Base-by-base conservation (phyloP, 2,329 filamentous ascomycete species). In the Huntiella abstrusa region DNA sequence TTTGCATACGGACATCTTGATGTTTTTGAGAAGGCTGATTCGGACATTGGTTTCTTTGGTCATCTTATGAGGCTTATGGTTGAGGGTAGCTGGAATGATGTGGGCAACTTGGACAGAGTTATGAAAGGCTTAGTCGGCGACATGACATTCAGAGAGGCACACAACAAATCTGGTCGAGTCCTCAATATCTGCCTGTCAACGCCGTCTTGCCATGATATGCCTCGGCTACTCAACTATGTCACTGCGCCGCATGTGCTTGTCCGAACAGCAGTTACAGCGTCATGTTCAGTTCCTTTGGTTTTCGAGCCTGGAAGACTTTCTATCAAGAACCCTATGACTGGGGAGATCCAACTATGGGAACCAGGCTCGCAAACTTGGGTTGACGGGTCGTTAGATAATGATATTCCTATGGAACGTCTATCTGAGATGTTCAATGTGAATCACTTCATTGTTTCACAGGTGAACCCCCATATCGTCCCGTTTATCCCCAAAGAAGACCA, bases 381-480 rank as follows among this genome's bases (percentile, higher is more conserved):
- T 44, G 88, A 96, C 58, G 88, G 88, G 1, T 95, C 87, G 1
- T 84, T 96, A 16, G 86, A 95, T 58, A 91, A 91, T 50, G 88
- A 96, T 59, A 67, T 96, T 2, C 88, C 88, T 1, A 93, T 93
- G 76, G 85, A 80, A 15, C 75, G 84, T 2, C 68, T 96, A 12
- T 78, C 86, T 1, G 86, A 94, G 57, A 87, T 95, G 81, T 94
- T 95, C 67, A 94, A 95, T 56, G 87, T 95, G 58, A 95, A 95
- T 56, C 88, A 95, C 58, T 95, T 95, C 57, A 95, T 96, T 53
- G 88, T 95, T 13, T 94, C 86, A 0, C 88, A 96, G 59, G 86
- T 95, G 43, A 96, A 96, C 55, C 88, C 88, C 0, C 88, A 96
- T 55, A 83, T 95, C 6, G 75, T 92, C 0, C 84, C 85, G 0